These are phyloP conservation scores for Nigrospora sphaerica DNA, from an alignment of 2,329 filamentous ascomycete genomes.

Conservation along the genomic window DNA sequence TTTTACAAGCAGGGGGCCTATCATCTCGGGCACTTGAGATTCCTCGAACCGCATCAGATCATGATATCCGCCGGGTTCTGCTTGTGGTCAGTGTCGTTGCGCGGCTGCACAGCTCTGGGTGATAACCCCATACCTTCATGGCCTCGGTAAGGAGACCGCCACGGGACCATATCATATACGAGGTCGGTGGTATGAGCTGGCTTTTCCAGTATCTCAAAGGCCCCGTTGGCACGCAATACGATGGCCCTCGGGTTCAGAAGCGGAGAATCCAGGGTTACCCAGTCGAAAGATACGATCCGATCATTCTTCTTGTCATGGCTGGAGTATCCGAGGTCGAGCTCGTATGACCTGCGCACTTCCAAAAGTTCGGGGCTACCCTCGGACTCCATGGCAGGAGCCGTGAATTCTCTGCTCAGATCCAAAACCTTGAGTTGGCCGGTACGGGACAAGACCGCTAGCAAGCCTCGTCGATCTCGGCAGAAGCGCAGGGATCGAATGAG, in stretches of 20 bases:
- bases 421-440: constrained; percentile 57
- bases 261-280: constrained; percentile 52
- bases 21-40: constrained; percentile 41
- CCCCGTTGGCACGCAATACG: constrained; percentile 52
- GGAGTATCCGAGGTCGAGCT: constrained; percentile 53
- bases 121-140: constrained; percentile 35
- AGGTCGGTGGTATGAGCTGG: constrained; percentile 52
- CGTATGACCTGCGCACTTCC: constrained; percentile 51
- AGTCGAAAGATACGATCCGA: constrained; percentile 61
- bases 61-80: constrained; percentile 45
- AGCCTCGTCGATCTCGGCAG: constrained; percentile 53
- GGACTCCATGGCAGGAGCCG: constrained; percentile 29
- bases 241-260: constrained; percentile 50
- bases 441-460: constrained; percentile 54
- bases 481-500: constrained; percentile 57
- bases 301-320: constrained; percentile 46
- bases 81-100: constrained; percentile 14
- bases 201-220: constrained; percentile 55
- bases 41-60: constrained; percentile 52
- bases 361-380: constrained; percentile 51
- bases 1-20: constrained; percentile 48
- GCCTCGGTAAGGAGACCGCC: constrained; percentile 52
- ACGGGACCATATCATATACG: constrained; percentile 53
- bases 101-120: background rate
- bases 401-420: constrained; percentile 48